Evolutionary conservation across 1,284 basidiomycete species (phyloP), one percentile per base, ranked within the genome.

Genomic region (Salmacisia buchloeana): DNA sequence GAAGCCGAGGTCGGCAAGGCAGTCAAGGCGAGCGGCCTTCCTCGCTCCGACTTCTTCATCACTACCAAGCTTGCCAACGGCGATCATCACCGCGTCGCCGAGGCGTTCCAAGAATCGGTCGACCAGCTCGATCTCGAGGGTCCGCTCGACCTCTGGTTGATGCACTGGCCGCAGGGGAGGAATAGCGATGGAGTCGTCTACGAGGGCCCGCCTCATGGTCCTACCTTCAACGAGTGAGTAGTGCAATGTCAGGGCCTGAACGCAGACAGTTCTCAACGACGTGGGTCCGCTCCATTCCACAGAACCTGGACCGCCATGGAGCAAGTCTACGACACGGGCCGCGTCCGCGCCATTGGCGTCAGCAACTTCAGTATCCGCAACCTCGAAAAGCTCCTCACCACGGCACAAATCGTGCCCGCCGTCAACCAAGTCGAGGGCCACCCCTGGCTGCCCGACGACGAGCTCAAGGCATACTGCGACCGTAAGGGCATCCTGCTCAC

Each of bases 361-460:
- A 77, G 76, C 54, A 78, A 78, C 76, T 78, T 77, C 62, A 74
- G 76, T 68, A 73, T 75, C 31, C 72, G 75, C 65, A 71, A 77
- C 59, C 71, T 78, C 58, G 77, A 78, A 64, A 70, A 76, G 61
- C 69, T 78, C 3, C 68, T 78, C 27, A 69, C 70, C 56, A 66
- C 71, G 65, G 69, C 66, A 60, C 74, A 73, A 65, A 76, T 78
- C 71, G 75, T 77, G 68, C 76, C 77, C 36, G 72, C 67, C 56
- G 77, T 79, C 63, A 79, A 78, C 70, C 77, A 78, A 72, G 78
- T 77, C 64, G 76, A 78, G 67, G 74, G 71, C 31, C 77, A 79
- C 69, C 77, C 75, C 69, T 78, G 76, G 72, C 78, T 78, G 62
- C 73, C 73, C 36, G 70, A 77, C 67, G 77, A 79, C 63, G 74